phyloP scores from a whole-genome alignment of 2,329 filamentous ascomycete genomes.

The Cordyceps farinosa region DNA sequence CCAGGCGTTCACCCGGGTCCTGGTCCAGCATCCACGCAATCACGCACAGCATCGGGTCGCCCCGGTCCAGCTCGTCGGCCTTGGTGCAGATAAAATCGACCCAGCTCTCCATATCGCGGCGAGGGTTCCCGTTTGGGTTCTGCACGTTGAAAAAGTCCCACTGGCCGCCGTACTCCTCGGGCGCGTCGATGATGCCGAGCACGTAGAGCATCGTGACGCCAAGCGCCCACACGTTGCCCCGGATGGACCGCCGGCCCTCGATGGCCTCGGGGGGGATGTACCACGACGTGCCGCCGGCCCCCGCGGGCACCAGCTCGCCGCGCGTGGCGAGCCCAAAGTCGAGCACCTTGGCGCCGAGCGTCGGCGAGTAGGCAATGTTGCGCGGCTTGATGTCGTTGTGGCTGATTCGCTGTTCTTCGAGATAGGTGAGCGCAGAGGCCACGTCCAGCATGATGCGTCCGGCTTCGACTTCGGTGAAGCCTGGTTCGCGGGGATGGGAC shows the following conservation, averaged over 20 bases:
- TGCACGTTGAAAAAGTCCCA: slow-evolving; percentile 3
- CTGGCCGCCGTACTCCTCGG: neutral
- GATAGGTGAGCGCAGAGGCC: slow-evolving; percentile 15
- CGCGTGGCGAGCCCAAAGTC: slow-evolving; percentile 17
- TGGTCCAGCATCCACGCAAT: slow-evolving; percentile 9
- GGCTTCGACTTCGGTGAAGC: neutral
- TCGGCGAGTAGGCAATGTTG: slow-evolving; percentile 19
- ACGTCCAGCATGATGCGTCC: slow-evolving; percentile 3
- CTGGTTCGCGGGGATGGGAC: neutral
- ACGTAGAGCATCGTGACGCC: slow-evolving; percentile 21
- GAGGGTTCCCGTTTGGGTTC: neutral
- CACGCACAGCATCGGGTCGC: neutral
- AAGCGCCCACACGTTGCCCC: slow-evolving; percentile 18
- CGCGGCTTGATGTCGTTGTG: slow-evolving; percentile 23
- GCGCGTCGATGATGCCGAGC: slow-evolving; percentile 4
- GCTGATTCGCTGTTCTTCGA: slow-evolving; percentile 9
- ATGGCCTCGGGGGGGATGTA: slow-evolving; percentile 10
- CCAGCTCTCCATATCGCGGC: slow-evolving; percentile 6
- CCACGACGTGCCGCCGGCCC: slow-evolving; percentile 12
- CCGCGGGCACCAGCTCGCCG: slow-evolving; percentile 31
- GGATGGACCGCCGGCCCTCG: neutral
- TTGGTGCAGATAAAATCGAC: neutral
- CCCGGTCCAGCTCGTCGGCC: neutral
- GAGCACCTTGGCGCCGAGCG: slow-evolving; percentile 19
- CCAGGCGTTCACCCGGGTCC: neutral